Evolutionary conservation across 306 rosid species (phyloP), one percentile per base, ranked within the genome.

Genomic region (Herpetospermum pedunculosum): DNA sequence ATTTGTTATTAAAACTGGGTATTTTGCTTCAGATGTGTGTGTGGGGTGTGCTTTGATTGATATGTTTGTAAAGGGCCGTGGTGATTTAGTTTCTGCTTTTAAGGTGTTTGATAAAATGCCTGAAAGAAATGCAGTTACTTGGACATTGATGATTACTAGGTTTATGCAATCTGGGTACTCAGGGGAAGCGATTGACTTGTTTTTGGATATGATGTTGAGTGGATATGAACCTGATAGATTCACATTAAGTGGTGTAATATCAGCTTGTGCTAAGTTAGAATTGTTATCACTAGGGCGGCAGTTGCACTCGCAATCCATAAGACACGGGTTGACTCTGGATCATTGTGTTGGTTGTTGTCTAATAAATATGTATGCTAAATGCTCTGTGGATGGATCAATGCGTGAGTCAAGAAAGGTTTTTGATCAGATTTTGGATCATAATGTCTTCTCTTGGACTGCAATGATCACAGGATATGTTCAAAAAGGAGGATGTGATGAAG

Each of bases 101-200:
- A 54, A 37, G 80, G 85, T 88, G 87, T 88, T 88, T 23, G 85
- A 86, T 15, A 81, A 78, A 76, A 88, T 88, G 90, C 80, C 7
- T 2, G 81, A 81, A 19, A 84, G 57, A 55, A 84, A 88, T 72
- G 73, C 84, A 0, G 93, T 86, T 44, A 79, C 89, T 47, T 84
- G 90, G 93, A 88, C 78, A 49, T 72, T 88, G 80, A 86, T 88
- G 87, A 84, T 88, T 19, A 84, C 93, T 54, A 83, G 93, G 50
- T 81, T 83, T 23, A 80, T 77, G 15, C 87, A 86, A 38, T 48
- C 54, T 18, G 90, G 86, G 37, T 75, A 14, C 54, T 23, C 73
- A 3, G 44, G 52, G 1, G 84, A 86, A 21, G 86, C 93, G 2
- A 52, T 78, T 79, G 74, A 76, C 49, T 80, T 83, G 53, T 86